These are phyloP conservation scores for Sarocladium oryzae DNA, from an alignment of 2,329 filamentous ascomycete genomes.

Conservation along the genomic window DNA sequence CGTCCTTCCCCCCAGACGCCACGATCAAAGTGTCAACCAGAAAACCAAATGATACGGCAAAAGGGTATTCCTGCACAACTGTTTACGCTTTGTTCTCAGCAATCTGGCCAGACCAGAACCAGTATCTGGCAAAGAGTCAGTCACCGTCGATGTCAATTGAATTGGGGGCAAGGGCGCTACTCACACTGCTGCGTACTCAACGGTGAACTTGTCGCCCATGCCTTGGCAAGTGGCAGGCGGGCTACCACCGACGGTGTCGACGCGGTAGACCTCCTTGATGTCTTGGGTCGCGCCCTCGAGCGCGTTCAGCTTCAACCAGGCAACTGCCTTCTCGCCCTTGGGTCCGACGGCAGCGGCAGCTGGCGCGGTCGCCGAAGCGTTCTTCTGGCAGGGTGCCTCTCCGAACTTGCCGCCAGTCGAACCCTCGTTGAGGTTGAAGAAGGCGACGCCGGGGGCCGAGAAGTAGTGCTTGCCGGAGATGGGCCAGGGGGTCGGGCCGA, in stretches of 20 bases:
- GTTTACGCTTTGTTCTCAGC: not conserved
- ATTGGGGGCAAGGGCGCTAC: conserved; percentile 31
- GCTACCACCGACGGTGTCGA: conserved; percentile 77
- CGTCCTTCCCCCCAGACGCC: no score
- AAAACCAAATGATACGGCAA: no score
- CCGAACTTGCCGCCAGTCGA: conserved; percentile 47
- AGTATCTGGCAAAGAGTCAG: conserved; percentile 10
- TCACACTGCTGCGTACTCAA: conserved; percentile 82
- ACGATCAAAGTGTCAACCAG: no score
- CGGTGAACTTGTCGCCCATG: conserved; percentile 55
- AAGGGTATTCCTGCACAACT: no score
- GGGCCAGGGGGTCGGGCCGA: conserved; percentile 53
- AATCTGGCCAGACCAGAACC: conserved; percentile 11
- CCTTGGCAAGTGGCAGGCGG: conserved; percentile 68
- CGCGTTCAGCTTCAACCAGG: conserved; percentile 70
- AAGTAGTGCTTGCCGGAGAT: conserved; percentile 81
- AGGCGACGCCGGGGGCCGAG: conserved; percentile 59
- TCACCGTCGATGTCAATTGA: conserved; percentile 11
- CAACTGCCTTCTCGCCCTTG: conserved; percentile 60
- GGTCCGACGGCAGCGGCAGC: conserved; percentile 51
- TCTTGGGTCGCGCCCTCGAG: conserved; percentile 47
- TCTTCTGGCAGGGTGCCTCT: conserved; percentile 56
- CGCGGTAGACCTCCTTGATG: conserved; percentile 71
- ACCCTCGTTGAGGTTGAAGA: conserved; percentile 64
- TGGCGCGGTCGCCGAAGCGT: conserved; percentile 56